Conservation (phyloP, 768 basidiomycete genomes). For the Melanogaster broomeanus region DNA sequence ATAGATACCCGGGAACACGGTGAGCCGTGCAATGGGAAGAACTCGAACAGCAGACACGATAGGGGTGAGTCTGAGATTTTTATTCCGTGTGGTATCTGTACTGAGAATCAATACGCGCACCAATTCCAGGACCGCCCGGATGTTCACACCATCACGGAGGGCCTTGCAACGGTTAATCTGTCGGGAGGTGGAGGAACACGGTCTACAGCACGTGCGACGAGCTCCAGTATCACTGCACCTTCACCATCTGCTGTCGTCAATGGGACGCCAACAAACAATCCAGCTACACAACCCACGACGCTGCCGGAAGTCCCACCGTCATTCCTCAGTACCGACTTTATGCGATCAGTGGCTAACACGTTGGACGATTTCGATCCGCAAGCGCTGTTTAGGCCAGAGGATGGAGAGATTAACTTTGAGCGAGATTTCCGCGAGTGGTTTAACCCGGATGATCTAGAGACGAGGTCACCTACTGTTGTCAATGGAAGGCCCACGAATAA, state of each 20-base stretch:
- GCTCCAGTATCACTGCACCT: conserved; percentile 37
- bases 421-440: conserved; percentile 80
- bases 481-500: conserved; percentile 33
- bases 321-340: conserved; percentile 41
- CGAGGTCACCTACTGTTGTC: conserved; percentile 35
- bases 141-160: conserved; percentile 39
- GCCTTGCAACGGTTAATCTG: conserved; percentile 29
- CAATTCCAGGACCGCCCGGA: conserved; percentile 39
- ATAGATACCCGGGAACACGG: conserved; percentile 28
- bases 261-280: conserved; percentile 31
- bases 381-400: conserved; percentile 46
- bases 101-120: conserved; percentile 15
- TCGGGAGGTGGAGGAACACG: conserved; percentile 39
- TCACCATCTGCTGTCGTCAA: conserved; percentile 39
- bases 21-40: conserved; percentile 42
- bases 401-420: conserved; percentile 60
- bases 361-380: conserved; percentile 42
- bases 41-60: conserved; percentile 31
- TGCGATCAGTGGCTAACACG: conserved; percentile 41
- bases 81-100: neutral
- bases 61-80: conserved; percentile 18
- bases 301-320: conserved; percentile 27
- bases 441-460: conserved; percentile 55
- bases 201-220: conserved; percentile 35
- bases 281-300: conserved; percentile 24